phyloP scores from a whole-genome alignment of 495 filamentous ascomycete genomes.

The Neurospora sp. region DNA sequence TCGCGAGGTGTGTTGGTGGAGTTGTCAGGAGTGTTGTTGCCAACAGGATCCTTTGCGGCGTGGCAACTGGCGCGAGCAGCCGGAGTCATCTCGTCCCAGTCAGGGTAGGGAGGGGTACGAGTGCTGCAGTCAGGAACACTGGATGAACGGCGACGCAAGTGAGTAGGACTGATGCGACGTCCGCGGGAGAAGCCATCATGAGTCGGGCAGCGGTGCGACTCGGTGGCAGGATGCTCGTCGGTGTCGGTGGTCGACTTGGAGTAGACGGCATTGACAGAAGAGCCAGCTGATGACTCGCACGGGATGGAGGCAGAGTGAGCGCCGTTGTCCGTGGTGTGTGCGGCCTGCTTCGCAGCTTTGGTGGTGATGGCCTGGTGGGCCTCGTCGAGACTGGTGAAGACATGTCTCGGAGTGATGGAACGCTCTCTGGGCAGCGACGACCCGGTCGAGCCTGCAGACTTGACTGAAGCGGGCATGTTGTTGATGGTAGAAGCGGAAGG shows the following conservation, averaged over 20 bases:
- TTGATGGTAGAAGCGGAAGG: neutral
- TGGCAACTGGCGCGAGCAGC: neutral
- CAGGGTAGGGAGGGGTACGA: neutral
- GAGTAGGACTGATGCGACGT: slow-evolving; percentile 5
- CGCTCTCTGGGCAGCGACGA: neutral
- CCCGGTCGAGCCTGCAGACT: neutral
- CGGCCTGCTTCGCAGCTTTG: slow-evolving; percentile 1
- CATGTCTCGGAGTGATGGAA: slow-evolving; percentile 12
- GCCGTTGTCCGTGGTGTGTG: neutral
- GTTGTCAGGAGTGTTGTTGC: neutral
- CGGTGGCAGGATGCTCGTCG: slow-evolving; percentile 1
- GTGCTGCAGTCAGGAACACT: neutral
- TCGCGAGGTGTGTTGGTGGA: neutral
- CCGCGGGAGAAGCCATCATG: neutral
- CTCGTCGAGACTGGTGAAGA: slow-evolving; percentile 17
- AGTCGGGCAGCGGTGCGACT: neutral
- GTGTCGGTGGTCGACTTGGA: neutral
- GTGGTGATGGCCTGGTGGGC: slow-evolving; percentile 21
- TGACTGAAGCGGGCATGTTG: neutral
- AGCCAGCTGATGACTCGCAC: slow-evolving; percentile 1
- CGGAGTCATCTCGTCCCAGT: neutral
- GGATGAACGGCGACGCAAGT: neutral
- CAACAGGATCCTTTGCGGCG: neutral
- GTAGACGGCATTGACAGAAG: slow-evolving; percentile 3
- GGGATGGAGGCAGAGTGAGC: neutral